Base-by-base conservation (phyloP, 148 eudicot genomes). In the Nyssa sinensis region DNA sequence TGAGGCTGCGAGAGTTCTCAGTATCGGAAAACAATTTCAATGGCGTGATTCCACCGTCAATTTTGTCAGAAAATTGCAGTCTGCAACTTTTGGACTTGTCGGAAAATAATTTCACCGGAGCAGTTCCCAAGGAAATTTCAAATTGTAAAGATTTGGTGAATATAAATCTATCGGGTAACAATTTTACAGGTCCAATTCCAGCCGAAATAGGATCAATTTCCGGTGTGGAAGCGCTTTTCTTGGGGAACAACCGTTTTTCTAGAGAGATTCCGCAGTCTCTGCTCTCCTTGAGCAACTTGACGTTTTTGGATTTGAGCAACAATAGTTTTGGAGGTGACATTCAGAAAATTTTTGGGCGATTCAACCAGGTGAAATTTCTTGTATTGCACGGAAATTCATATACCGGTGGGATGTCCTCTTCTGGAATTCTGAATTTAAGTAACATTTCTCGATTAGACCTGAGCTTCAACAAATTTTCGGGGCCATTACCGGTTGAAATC, bases 401-500 rank as follows among this genome's bases (percentile, higher is more conserved):
- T 79, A 75, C 79, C 0, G 88, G 82, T 12, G 97, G 98, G 31
- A 63, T 95, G 66, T n/a, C 60, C 55, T 79, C 96, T 0, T 92
- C 98, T 16, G 92, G 97, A 23, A 83, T 95, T 72, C 81, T 92
- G 33, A 68, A 73, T 3, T 78, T 92, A 63, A 79, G 90, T 0
- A 90, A 81, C 60, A 66, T 95, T 62, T 71, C 73, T 33, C 79
- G 96, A 69, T 47, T 95, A 69, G 98, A 92, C 79, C 81, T 95
- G 55, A 92, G 97, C 62, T 85, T 73, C 84, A 95, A 95, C 86
- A 80, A 76, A 12, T 88, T 95, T 66, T 65, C 94, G 2, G 97
- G 98, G 41, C 81, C 81, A 59, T 89, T 95, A 68, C 97, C 98
- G 0, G 79, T 81, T 25, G 84, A 84, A 55, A 21, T 92, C 33